Percentiles rank a stretch among this genome's conserved stretches.
phyloP scores from a whole-genome alignment of 352 stramenopile genomes.

The Globisporangium apiculatum region DNA sequence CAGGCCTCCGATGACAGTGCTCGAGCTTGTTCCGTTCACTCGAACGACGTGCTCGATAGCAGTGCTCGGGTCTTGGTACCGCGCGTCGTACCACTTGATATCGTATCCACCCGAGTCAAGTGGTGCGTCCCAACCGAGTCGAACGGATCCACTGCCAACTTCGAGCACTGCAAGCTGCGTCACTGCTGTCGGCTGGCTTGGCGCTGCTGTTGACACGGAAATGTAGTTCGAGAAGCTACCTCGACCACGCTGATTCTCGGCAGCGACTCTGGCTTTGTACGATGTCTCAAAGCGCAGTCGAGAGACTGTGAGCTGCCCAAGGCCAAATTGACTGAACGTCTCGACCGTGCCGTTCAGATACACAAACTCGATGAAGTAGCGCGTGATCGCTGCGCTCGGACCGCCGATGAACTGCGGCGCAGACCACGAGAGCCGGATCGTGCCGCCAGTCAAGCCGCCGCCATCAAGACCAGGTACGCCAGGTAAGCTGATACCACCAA shows the following conservation, averaged over 20 bases:
- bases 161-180: conserved; percentile 5
- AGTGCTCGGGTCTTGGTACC: conserved; percentile 10
- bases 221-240: conserved; percentile 18
- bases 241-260: conserved; percentile 17
- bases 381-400: background rate
- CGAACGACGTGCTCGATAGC: conserved; percentile 6
- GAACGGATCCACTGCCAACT: conserved; percentile 20
- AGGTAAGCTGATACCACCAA: conserved; percentile 33
- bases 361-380: conserved; percentile 16
- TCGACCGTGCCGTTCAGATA: background rate
- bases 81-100: conserved; percentile 21
- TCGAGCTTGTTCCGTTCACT: conserved; percentile 7
- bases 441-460: conserved; percentile 18
- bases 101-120: conserved; percentile 21
- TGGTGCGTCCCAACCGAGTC: conserved; percentile 24
- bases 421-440: conserved; percentile 18
- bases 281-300: conserved; percentile 18
- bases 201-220: conserved; percentile 12
- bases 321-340: background rate
- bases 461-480: conserved; percentile 12
- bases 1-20: conserved; percentile 18
- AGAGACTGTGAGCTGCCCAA: conserved; percentile 4
- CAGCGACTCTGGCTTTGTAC: conserved; percentile 21
- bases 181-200: conserved; percentile 19
- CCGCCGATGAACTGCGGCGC: conserved; percentile 22